Evolutionary conservation across 345 rosid species (phyloP).

Genomic region (Firmiana major): DNA sequence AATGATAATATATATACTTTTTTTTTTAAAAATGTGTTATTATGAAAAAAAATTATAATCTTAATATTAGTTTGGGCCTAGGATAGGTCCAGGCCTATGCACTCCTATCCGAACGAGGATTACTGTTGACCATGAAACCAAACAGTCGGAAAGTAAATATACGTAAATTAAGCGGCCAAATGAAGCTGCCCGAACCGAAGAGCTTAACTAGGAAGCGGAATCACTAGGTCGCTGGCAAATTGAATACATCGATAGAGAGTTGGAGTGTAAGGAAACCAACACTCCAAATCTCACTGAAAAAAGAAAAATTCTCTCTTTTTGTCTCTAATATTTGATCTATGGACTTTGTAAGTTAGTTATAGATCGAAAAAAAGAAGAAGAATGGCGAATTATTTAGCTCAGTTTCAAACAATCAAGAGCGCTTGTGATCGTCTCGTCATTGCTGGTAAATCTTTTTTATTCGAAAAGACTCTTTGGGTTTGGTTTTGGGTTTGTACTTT

Average conservation of each 20-base stretch:
- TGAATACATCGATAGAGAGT: neutral
- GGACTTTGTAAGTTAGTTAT: constrained; percentile 22
- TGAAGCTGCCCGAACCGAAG: too few relatives aligned
- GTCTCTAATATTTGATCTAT: constrained; percentile 22
- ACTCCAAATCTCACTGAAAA: neutral
- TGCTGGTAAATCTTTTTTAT: constrained; percentile 47
- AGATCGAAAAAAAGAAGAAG: constrained; percentile 31
- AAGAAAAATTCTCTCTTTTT: neutral
- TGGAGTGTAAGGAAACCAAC: neutral
- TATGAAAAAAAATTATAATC: too few relatives aligned
- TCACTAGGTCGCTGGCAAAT: too few relatives aligned
- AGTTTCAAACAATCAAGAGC: constrained; percentile 79
- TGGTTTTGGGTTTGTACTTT: neutral
- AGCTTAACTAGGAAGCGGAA: too few relatives aligned
- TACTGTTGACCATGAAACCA: too few relatives aligned
- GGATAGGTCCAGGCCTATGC: too few relatives aligned
- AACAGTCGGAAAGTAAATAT: too few relatives aligned
- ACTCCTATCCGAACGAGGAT: too few relatives aligned
- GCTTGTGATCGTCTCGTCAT: constrained; percentile 73
- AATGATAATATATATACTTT: too few relatives aligned
- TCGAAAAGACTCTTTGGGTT: constrained; percentile 2
- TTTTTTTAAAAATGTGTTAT: too few relatives aligned
- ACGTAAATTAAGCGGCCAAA: too few relatives aligned
- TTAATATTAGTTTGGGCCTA: too few relatives aligned
- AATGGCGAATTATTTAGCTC: constrained; percentile 90